Evolutionary conservation across 352 stramenopile species (phyloP).

Genomic region (Globisporangium nunn): DNA sequence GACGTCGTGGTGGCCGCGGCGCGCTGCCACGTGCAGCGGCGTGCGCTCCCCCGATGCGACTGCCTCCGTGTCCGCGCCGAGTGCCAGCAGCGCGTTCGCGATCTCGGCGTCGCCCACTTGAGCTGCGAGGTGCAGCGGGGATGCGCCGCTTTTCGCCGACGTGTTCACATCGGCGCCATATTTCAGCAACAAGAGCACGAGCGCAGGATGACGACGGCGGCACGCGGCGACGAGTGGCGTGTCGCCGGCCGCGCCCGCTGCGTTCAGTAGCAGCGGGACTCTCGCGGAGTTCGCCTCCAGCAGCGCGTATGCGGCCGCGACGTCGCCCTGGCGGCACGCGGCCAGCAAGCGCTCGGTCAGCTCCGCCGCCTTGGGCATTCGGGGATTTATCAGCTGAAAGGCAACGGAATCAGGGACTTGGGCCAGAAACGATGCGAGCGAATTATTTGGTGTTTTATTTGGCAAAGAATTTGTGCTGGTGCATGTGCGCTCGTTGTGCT

Average conservation of each 20-base stretch:
- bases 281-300: not conserved
- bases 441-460: no score
- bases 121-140: not conserved
- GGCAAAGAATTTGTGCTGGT: no score
- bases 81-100: not conserved
- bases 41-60: not conserved
- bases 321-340: not conserved
- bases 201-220: no score
- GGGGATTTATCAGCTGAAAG: no score
- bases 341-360: not conserved
- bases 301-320: not conserved
- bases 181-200: not conserved
- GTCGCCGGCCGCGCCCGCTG: not conserved
- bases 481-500: no score
- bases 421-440: no score
- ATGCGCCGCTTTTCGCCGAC: not conserved
- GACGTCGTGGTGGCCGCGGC: not conserved
- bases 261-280: not conserved
- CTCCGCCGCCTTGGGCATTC: no score
- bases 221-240: not conserved
- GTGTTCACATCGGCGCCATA: not conserved
- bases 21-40: not conserved
- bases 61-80: not conserved
- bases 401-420: no score
- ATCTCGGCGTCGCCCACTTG: not conserved